Conservation (phyloP, 2,329 filamentous ascomycete species). For the Nectriaceae sp. region DNA sequence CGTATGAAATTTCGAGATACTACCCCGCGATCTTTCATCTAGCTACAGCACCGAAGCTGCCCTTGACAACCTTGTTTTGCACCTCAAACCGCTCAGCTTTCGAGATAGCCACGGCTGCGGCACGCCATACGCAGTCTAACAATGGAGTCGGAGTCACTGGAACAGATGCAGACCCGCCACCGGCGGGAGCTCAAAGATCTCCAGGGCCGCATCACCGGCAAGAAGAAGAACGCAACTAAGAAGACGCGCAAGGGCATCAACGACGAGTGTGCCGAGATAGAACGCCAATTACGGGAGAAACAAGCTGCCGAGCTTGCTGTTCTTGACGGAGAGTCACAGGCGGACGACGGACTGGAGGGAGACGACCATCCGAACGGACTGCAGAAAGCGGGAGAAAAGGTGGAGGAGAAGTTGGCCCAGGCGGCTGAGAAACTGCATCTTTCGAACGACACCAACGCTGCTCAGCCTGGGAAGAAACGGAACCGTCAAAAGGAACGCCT, state of each 20-base stretch:
- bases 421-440: conserved; percentile 25
- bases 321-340: conserved; percentile 36
- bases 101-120: neutral
- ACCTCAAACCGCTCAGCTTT: too few relatives aligned
- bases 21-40: conserved; percentile 15
- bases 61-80: conserved; percentile 1
- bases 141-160: conserved; percentile 59
- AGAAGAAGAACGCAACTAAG: conserved; percentile 96
- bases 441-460: conserved; percentile 1
- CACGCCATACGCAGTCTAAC: neutral
- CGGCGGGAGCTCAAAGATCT: conserved; percentile 88
- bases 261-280: conserved; percentile 72
- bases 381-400: conserved; percentile 8
- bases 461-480: conserved; percentile 63
- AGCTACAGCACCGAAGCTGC: conserved; percentile 2
- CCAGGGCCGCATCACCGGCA: conserved; percentile 82
- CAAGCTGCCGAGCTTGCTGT: conserved; percentile 63
- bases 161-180: conserved; percentile 77
- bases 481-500: conserved; percentile 92
- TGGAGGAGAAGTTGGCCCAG: conserved; percentile 18
- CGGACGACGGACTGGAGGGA: conserved; percentile 17
- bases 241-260: conserved; percentile 76
- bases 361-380: conserved; percentile 2
- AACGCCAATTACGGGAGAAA: conserved; percentile 64
- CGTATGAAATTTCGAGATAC: conserved; percentile 13